Evolutionary conservation across 2,329 filamentous ascomycete genomes (phyloP).

Genomic region (Aphanocladium album): DNA sequence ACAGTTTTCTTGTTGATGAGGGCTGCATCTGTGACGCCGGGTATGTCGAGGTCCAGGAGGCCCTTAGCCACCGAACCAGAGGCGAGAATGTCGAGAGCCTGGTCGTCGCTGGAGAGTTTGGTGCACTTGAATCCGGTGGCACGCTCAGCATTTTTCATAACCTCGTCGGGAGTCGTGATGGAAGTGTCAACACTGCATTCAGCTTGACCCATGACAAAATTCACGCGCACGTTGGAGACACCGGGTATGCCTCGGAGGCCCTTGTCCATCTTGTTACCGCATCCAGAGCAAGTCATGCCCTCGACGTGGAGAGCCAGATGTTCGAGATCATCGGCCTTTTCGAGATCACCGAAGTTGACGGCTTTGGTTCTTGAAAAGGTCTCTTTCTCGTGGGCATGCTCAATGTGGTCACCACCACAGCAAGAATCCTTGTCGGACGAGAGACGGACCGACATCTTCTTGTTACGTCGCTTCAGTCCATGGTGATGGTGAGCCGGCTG

Average conservation of each 20-base stretch:
- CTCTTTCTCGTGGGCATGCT: constrained; percentile 11
- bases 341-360: constrained; percentile 18
- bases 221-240: constrained; percentile 29
- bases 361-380: not conserved
- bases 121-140: constrained; percentile 28
- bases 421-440: constrained; percentile 12
- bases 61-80: constrained; percentile 17
- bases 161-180: constrained; percentile 21
- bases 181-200: constrained; percentile 27
- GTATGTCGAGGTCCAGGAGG: constrained; percentile 16
- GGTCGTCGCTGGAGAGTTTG: constrained; percentile 21
- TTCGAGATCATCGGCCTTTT: constrained; percentile 23
- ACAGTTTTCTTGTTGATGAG: constrained; percentile 26
- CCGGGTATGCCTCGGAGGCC: constrained; percentile 23
- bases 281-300: constrained; percentile 35
- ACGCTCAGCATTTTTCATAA: constrained; percentile 22
- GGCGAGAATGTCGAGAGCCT: constrained; percentile 26
- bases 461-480: constrained; percentile 19
- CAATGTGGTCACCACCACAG: constrained; percentile 12
- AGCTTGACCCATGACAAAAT: constrained; percentile 34
- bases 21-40: constrained; percentile 23
- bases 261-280: constrained; percentile 29
- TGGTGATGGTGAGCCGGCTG: constrained; percentile 19
- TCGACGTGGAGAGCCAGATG: constrained; percentile 25
- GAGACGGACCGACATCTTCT: constrained; percentile 5